Evolutionary conservation across 495 filamentous ascomycete genomes (phyloP).

Genomic region (Penicillium simplicissimum): DNA sequence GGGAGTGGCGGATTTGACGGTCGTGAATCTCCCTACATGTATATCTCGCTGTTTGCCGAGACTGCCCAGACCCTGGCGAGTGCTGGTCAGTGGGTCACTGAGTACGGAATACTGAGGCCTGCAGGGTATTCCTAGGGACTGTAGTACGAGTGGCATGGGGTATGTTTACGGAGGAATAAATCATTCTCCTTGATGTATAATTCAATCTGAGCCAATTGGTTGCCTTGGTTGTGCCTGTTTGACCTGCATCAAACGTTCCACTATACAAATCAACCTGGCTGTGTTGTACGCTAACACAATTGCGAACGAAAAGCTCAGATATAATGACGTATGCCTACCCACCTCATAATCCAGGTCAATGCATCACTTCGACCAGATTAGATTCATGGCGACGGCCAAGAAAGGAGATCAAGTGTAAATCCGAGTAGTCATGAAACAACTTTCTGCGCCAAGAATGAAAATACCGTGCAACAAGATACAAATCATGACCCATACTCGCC

Average conservation of each 20-base stretch:
- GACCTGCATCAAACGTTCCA: too few species aligned
- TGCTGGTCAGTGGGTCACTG: background rate
- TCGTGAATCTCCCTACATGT: background rate
- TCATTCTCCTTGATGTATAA: too few species aligned
- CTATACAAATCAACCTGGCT: background rate
- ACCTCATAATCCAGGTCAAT: background rate
- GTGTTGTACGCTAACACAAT: background rate
- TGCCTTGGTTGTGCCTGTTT: too few species aligned
- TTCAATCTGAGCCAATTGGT: too few species aligned
- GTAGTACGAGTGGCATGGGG: background rate
- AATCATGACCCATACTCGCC: background rate
- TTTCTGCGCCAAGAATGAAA: background rate
- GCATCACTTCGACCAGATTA: background rate
- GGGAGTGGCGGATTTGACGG: background rate
- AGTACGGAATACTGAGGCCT: background rate
- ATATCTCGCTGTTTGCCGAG: constrained; percentile 14
- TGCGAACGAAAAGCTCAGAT: background rate
- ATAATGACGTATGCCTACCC: background rate
- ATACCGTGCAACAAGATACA: background rate
- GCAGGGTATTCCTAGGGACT: background rate
- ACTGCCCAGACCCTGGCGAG: constrained; percentile 15
- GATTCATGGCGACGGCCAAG: background rate
- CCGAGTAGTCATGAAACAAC: background rate
- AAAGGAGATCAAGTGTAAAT: background rate
- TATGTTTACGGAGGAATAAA: background rate